Percentiles rank a stretch among this genome's conserved stretches.
Conservation (phyloP, 1,139 yeast genomes). For the Hyphopichia wangnamkhiaoensis region DNA sequence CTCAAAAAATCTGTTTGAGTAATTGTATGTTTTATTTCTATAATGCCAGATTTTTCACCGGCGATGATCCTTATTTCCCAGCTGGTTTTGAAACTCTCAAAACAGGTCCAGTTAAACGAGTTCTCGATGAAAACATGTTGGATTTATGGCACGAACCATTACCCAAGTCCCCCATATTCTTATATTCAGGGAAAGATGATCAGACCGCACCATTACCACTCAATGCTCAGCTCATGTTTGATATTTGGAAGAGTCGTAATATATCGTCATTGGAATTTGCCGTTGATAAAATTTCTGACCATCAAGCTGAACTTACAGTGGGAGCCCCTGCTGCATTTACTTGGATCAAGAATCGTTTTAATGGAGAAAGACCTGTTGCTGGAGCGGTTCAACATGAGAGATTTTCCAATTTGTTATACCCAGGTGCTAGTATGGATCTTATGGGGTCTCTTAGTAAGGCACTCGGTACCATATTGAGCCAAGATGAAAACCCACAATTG, state of each 20-base stretch:
- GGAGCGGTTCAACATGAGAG: conserved; percentile 14
- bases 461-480: neutral
- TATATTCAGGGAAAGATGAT: conserved; percentile 12
- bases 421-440: conserved; percentile 16
- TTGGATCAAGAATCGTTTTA: conserved; percentile 12
- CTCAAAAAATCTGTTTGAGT: conserved; percentile 8
- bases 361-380: conserved; percentile 1
- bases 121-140: conserved; percentile 13
- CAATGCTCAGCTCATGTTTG: conserved; percentile 9
- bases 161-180: conserved; percentile 13
- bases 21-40: conserved; percentile 1
- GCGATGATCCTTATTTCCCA: conserved; percentile 10
- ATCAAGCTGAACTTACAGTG: conserved; percentile 9
- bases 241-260: conserved; percentile 9
- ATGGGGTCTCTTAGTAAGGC: too few relatives aligned
- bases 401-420: conserved; percentile 24
- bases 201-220: conserved; percentile 11
- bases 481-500: neutral
- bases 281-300: conserved; percentile 6
- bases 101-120: conserved; percentile 12
- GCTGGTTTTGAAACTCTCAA: conserved; percentile 9
- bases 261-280: conserved; percentile 10
- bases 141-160: conserved; percentile 5
- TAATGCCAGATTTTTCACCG: conserved; percentile 9
- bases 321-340: conserved; percentile 14